Conservation (phyloP, 2,329 filamentous ascomycete species). For the Diaporthe ilicicola region DNA sequence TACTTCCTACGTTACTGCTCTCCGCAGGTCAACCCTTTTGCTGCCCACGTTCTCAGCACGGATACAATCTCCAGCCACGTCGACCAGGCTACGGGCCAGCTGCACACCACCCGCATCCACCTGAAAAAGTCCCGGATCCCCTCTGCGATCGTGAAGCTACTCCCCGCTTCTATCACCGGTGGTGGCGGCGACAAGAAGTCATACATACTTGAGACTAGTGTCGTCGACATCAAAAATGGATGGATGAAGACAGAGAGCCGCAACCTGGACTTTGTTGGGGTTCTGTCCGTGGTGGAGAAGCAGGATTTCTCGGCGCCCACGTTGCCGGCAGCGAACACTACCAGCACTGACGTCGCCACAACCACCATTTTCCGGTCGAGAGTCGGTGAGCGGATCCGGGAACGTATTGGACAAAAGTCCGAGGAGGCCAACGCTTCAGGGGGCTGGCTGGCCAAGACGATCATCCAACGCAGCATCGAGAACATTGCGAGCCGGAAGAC, state of each 20-base stretch:
- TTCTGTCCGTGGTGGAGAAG: conserved; percentile 79
- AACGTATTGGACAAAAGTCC: conserved; percentile 56
- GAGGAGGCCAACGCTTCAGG: conserved; percentile 46
- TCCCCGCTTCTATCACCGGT: conserved; percentile 75
- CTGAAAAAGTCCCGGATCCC: conserved; percentile 84
- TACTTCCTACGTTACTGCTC: conserved; percentile 89
- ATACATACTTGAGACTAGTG: conserved; percentile 82
- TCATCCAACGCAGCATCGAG: conserved; percentile 81
- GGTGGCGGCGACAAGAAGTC: conserved; percentile 73
- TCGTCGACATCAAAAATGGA: conserved; percentile 80
- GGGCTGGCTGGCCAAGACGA: conserved; percentile 51
- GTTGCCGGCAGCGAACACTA: conserved; percentile 39
- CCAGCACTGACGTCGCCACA: conserved; percentile 74
- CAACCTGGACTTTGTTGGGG: conserved; percentile 84
- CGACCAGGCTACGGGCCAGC: conserved; percentile 76
- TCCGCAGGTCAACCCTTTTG: conserved; percentile 77
- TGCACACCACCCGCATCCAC: conserved; percentile 82
- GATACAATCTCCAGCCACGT: conserved; percentile 81
- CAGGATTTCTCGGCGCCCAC: conserved; percentile 69
- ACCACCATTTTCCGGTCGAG: conserved; percentile 77
- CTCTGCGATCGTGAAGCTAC: conserved; percentile 75
- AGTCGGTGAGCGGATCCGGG: conserved; percentile 73
- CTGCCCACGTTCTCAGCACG: conserved; percentile 82
- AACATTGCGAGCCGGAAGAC: conserved; percentile 80
- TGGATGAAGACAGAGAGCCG: conserved; percentile 85